Evolutionary conservation across 169 alveolate species (phyloP), one percentile per base, ranked within the genome.

Genomic region (Babesia sp.): DNA sequence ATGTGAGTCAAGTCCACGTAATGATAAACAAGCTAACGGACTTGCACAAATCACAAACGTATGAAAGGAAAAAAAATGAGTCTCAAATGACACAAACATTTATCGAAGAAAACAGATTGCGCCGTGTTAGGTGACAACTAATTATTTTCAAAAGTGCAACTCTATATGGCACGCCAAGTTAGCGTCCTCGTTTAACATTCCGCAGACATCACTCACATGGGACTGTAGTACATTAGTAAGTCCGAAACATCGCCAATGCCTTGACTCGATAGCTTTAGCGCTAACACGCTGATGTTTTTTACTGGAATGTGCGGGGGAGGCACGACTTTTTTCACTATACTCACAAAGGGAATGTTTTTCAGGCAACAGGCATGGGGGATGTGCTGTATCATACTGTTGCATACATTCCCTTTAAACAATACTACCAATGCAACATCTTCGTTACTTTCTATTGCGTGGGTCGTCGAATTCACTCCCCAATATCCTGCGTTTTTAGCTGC

Each of bases 1-100:
- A 84, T 55, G 83, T 91, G 50, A 63, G 88, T 5, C 92, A 91
- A 7, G 85, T 93, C 12, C 95, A 93, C 80, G 28, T 59, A 44
- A 61, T 82, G 46, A 87, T 90, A 39, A 72, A 70, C 31, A 78
- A 73, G 53, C 50, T 87, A 64, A 64, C 85, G 26, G 2, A 42
- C 67, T 84, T 79, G 63, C 91, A 90, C 60, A 89, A 87, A 83
- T 68, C 81, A 45, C 81, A 81, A 1, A 68, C 77, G 24, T 90
- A 69, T 67, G 83, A 83, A 14, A 85, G 42, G 56, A 70, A 60
- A 46, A 24, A 59, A 9, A 82, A 73, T 41, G 92, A 88, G n/a
- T 68, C 69, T 16, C 76, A 67, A 45, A 48, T 89, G 58, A 72
- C 88, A 9, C 93, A 86, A 54, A 71, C 93, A 20, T 73, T 81